Conservation (phyloP, 306 rosid species). For the Fragaria iinumae region DNA sequence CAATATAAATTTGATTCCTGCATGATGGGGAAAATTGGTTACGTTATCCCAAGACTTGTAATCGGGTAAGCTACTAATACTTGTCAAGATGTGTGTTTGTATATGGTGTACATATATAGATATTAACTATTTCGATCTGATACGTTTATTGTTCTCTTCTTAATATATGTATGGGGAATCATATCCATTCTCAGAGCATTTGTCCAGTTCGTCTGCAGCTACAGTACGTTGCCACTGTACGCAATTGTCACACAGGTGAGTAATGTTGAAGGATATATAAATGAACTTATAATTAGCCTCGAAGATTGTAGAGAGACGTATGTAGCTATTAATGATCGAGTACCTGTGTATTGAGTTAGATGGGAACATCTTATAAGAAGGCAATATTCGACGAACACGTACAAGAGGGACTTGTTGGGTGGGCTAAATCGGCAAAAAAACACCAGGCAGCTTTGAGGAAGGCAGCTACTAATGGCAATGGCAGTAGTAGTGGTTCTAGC, state of each 20-base stretch:
- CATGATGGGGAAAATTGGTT: slow-evolving; percentile 34
- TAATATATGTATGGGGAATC: neutral
- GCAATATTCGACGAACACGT: slow-evolving; percentile 32
- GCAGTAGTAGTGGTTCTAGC: slow-evolving; percentile 16
- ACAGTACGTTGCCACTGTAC: slow-evolving; percentile 37
- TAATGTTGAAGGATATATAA: neutral
- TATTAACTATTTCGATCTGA: neutral
- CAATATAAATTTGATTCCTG: slow-evolving; percentile 37
- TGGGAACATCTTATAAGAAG: slow-evolving; percentile 37
- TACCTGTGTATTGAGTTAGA: slow-evolving; percentile 14
- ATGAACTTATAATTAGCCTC: neutral
- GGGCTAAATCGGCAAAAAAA: slow-evolving; percentile 30
- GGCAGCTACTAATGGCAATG: neutral
- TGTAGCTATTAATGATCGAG: neutral
- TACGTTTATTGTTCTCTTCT: neutral
- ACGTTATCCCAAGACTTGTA: slow-evolving; percentile 34
- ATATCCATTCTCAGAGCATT: slow-evolving; percentile 19
- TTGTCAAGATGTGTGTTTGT: neutral
- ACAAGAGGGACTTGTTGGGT: slow-evolving; percentile 30
- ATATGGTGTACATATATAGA: no score
- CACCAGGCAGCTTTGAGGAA: slow-evolving; percentile 17
- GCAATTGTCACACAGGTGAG: slow-evolving; percentile 38
- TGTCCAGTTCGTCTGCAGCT: slow-evolving; percentile 37
- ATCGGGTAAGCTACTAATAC: slow-evolving; percentile 26
- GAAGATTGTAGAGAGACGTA: neutral